phyloP scores from a whole-genome alignment of 441 rosid genomes.

The Omphalea diandra region DNA sequence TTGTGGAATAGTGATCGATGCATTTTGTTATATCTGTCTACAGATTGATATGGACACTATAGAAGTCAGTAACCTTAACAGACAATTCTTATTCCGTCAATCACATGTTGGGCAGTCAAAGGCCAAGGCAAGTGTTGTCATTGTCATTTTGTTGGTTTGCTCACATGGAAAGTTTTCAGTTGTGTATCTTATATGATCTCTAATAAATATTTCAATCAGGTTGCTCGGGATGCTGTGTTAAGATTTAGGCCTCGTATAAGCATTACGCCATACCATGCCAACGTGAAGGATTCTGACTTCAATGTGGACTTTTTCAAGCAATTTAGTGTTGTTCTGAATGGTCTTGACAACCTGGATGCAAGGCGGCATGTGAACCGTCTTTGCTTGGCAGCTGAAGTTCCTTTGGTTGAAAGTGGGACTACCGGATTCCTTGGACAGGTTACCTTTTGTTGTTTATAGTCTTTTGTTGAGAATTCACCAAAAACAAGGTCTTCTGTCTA shows the following conservation, averaged over 20 bases:
- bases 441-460: conserved; percentile 18
- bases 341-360: conserved; percentile 95
- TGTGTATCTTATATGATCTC: conserved; percentile 5
- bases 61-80: conserved; percentile 97
- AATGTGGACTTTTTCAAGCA: conserved; percentile 88
- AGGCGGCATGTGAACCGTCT: conserved; percentile 97
- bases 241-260: conserved; percentile 84
- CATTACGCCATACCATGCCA: conserved; percentile 82
- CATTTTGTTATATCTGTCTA: conserved; percentile 22
- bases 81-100: conserved; percentile 89
- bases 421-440: conserved; percentile 99
- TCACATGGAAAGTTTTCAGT: conserved; percentile 2
- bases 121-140: conserved; percentile 62
- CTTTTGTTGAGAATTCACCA: not conserved
- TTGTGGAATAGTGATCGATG: conserved; percentile 11
- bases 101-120: conserved; percentile 97
- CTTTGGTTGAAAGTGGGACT: conserved; percentile 97
- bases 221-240: conserved; percentile 93
- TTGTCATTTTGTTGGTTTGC: not conserved
- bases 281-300: conserved; percentile 79
- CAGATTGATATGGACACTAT: conserved; percentile 99
- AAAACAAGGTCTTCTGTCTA: not conserved
- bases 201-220: conserved; percentile 45
- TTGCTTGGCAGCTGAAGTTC: conserved; percentile 94
- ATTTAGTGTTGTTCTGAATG: conserved; percentile 90